phyloP scores from a whole-genome alignment of 768 basidiomycete species.

The Pisolithus microcarpus region DNA sequence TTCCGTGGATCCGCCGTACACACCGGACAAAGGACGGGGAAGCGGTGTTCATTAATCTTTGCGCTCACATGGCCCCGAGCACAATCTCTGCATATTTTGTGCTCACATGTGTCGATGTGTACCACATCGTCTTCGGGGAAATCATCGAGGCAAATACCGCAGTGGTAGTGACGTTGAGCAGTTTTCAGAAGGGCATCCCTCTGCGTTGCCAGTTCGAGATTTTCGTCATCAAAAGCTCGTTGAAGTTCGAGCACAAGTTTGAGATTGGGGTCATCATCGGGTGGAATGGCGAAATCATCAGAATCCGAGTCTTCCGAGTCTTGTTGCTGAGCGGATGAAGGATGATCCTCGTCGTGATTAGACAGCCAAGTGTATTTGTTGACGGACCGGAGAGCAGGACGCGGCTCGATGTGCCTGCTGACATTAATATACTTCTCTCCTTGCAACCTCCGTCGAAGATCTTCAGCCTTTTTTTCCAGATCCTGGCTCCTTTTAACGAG shows the following conservation, averaged over 20 bases:
- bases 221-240: constrained; percentile 36
- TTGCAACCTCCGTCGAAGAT: constrained; percentile 8
- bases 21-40: constrained; percentile 54
- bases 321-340: neutral
- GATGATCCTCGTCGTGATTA: neutral
- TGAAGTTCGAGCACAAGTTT: constrained; percentile 29
- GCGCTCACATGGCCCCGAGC: constrained; percentile 34
- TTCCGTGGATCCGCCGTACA: constrained; percentile 35
- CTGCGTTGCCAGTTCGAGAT: constrained; percentile 29
- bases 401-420: constrained; percentile 6
- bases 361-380: neutral
- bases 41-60: constrained; percentile 45
- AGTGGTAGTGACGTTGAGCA: constrained; percentile 38
- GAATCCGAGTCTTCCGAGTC: neutral
- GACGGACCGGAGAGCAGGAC: neutral
- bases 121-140: constrained; percentile 37
- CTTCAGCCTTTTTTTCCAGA: constrained; percentile 21
- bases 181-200: constrained; percentile 19
- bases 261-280: constrained; percentile 8
- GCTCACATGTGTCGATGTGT: constrained; percentile 38
- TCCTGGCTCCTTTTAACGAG: constrained; percentile 14
- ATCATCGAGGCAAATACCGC: constrained; percentile 50
- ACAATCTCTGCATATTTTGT: constrained; percentile 51
- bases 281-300: neutral
- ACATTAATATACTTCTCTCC: neutral